Conservation (phyloP, 2,329 filamentous ascomycete genomes). For the Xylogone sp. region DNA sequence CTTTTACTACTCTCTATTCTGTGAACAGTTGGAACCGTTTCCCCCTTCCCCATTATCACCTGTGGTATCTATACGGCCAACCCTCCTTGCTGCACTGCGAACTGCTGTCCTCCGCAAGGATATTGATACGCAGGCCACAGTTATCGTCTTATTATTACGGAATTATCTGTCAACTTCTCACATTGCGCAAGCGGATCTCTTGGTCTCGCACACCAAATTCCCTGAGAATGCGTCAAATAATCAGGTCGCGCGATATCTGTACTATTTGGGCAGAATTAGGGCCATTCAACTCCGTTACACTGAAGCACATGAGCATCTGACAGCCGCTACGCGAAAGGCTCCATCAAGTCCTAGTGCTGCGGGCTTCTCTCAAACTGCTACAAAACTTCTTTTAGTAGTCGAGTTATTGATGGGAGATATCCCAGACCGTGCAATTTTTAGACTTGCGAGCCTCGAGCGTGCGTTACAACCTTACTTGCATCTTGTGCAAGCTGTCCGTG, state of each 20-base stretch:
- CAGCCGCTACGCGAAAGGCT: slow-evolving; percentile 90
- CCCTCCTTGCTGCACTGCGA: slow-evolving; percentile 80
- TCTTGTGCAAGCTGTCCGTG: slow-evolving; percentile 89
- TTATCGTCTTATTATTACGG: slow-evolving; percentile 89
- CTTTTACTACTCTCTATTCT: slow-evolving; percentile 96
- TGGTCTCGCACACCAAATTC: slow-evolving; percentile 94
- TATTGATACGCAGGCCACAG: slow-evolving; percentile 92
- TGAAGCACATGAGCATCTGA: slow-evolving; percentile 91
- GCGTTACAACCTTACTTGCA: slow-evolving; percentile 90
- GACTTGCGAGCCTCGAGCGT: slow-evolving; percentile 80
- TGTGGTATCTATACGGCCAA: slow-evolving; percentile 80
- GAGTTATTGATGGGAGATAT: slow-evolving; percentile 99
- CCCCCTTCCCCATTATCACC: slow-evolving; percentile 87
- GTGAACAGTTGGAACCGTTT: slow-evolving; percentile 82
- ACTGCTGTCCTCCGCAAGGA: slow-evolving; percentile 97
- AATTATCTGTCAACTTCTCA: slow-evolving; percentile 96
- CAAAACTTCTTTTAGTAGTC: slow-evolving; percentile 93
- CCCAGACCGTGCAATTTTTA: slow-evolving; percentile 90
- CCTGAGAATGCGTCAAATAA: slow-evolving; percentile 94
- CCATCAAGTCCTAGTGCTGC: slow-evolving; percentile 84
- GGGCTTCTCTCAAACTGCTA: slow-evolving; percentile 93
- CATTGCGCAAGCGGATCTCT: slow-evolving; percentile 91
- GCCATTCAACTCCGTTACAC: slow-evolving; percentile 97
- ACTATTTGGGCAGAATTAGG: slow-evolving; percentile 94
- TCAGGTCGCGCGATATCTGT: slow-evolving; percentile 94